These are phyloP conservation scores for Sungouiella thailandica DNA, from an alignment of 805 yeast species.

Conservation along the genomic window DNA sequence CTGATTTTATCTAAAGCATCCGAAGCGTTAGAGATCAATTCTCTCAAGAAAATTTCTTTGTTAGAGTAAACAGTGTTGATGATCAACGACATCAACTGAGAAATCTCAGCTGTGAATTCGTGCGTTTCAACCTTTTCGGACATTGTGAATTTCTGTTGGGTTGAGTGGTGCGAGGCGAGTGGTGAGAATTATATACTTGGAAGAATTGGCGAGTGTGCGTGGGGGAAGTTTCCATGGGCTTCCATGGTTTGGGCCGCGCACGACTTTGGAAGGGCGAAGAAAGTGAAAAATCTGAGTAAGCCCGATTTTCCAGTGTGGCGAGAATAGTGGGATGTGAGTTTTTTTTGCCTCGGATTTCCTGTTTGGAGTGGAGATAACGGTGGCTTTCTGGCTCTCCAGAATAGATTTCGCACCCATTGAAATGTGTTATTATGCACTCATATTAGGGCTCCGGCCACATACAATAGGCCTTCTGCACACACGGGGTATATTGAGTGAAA, in stretches of 20 bases:
- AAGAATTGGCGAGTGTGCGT: conserved; percentile 6
- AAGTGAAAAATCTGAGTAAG: no score
- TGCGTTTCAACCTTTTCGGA: conserved; percentile 69
- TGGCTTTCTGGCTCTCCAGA: no score
- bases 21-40: conserved; percentile 95
- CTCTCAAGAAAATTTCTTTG: conserved; percentile 99
- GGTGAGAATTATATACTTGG: conserved; percentile 10
- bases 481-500: no score
- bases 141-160: conserved; percentile 25
- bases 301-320: no score
- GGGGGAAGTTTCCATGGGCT: conserved; percentile 28
- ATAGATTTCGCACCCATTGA: no score
- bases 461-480: no score
- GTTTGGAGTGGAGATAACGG: no score
- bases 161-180: background rate
- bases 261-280: conserved; percentile 2
- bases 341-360: no score
- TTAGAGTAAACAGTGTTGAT: conserved; percentile 99
- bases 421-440: no score
- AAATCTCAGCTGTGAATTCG: conserved; percentile 99
- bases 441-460: no score
- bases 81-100: conserved; percentile 99
- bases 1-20: conserved; percentile 99
- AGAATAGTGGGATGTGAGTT: no score
- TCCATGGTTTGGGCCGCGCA: conserved; percentile 15